Conservation (phyloP, 2,329 filamentous ascomycete species). For the Cordyceps farinosa region DNA sequence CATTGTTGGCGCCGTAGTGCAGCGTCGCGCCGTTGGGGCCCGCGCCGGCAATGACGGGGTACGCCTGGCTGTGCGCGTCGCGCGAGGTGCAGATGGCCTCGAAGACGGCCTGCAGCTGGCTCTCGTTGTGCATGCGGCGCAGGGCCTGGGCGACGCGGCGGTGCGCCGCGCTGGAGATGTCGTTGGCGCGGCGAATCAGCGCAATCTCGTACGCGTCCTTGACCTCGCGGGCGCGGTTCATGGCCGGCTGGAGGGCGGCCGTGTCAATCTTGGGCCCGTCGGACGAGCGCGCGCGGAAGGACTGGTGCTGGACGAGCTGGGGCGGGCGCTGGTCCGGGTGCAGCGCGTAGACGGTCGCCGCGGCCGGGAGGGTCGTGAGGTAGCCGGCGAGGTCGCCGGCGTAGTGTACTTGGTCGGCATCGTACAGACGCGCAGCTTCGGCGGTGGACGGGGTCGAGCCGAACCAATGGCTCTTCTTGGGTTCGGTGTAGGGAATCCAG, state of each 20-base stretch:
- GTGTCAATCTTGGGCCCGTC: constrained; percentile 43
- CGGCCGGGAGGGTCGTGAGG: constrained; percentile 40
- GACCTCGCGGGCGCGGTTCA: constrained; percentile 75
- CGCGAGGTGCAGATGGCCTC: constrained; percentile 66
- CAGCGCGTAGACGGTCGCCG: constrained; percentile 42
- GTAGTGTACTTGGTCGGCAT: constrained; percentile 69
- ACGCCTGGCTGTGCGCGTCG: constrained; percentile 75
- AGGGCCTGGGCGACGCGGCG: constrained; percentile 65
- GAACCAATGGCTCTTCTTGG: constrained; percentile 59
- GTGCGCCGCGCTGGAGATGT: constrained; percentile 75
- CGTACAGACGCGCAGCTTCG: constrained; percentile 58
- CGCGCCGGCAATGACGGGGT: constrained; percentile 82
- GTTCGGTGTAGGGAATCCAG: constrained; percentile 69
- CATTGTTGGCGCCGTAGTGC: constrained; percentile 81
- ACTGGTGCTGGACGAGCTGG: constrained; percentile 15
- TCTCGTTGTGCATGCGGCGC: constrained; percentile 66
- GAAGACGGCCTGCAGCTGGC: constrained; percentile 78
- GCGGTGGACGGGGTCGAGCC: constrained; percentile 58
- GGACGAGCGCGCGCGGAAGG: constrained; percentile 35
- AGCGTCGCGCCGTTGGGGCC: constrained; percentile 80
- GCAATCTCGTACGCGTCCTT: constrained; percentile 86
- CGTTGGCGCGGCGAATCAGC: constrained; percentile 76
- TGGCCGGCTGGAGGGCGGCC: constrained; percentile 60
- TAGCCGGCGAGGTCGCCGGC: constrained; percentile 48
- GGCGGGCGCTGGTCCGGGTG: constrained; percentile 43